These are phyloP conservation scores for Anisodus tanguticus DNA, from an alignment of 257 asterid genomes.

Conservation along the genomic window DNA sequence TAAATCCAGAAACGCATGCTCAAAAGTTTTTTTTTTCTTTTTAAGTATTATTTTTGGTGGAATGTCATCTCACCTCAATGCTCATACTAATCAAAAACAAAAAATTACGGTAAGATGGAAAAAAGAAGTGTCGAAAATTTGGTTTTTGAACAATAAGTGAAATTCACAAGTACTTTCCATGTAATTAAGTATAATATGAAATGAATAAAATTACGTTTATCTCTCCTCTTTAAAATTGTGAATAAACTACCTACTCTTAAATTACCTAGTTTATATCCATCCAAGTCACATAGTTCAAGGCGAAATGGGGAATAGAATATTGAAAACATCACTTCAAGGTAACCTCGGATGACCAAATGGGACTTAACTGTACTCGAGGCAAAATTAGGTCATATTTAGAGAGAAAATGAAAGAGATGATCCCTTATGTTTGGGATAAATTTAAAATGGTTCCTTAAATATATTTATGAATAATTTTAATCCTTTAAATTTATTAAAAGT, in stretches of 20 bases:
- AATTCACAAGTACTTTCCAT: too few relatives aligned
- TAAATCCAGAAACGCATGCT: too few relatives aligned
- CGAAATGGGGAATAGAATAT: background rate
- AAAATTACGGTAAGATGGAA: too few relatives aligned
- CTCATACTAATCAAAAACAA: too few relatives aligned
- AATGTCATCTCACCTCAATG: too few relatives aligned
- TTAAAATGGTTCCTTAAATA: too few relatives aligned
- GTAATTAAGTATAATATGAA: too few relatives aligned
- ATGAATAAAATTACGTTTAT: background rate
- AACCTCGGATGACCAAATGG: slow-evolving; percentile 36
- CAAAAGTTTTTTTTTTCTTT: too few relatives aligned
- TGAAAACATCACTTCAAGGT: background rate
- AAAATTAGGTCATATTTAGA: background rate
- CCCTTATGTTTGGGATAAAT: background rate
- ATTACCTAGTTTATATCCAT: background rate
- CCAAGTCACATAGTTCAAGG: background rate
- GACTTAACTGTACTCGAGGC: slow-evolving; percentile 28
- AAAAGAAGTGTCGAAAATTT: too few relatives aligned
- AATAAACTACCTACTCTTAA: background rate
- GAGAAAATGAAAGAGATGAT: background rate
- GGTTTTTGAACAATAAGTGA: too few relatives aligned
- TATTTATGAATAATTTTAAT: background rate
- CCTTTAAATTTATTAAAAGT: too few relatives aligned
- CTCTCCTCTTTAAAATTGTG: background rate
- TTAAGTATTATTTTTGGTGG: too few relatives aligned